Conservation (phyloP, 2,329 filamentous ascomycete genomes). For the Paracoccidioides brasiliensis region DNA sequence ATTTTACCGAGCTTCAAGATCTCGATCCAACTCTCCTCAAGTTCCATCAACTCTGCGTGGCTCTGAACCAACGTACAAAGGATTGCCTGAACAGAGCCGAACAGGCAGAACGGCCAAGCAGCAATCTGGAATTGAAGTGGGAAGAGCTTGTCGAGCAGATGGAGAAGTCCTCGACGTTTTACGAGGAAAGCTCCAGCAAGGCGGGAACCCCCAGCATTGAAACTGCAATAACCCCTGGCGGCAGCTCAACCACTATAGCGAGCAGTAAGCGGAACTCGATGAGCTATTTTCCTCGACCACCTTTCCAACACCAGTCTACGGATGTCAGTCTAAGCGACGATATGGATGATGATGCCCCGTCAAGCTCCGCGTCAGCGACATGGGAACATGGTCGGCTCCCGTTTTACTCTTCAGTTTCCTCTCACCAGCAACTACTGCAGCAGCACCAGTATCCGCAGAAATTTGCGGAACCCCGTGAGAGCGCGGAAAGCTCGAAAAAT, state of each 20-base stretch:
- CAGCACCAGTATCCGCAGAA: constrained; percentile 17
- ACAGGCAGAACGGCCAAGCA: constrained; percentile 36
- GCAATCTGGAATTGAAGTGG: constrained; percentile 36
- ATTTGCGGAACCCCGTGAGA: constrained; percentile 29
- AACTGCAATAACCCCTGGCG: constrained; percentile 17
- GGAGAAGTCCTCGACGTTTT: constrained; percentile 31
- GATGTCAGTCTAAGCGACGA: constrained; percentile 22
- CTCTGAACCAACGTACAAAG: constrained; percentile 31
- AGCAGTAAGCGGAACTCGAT: constrained; percentile 29
- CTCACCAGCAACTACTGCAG: no score
- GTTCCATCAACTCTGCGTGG: constrained; percentile 33
- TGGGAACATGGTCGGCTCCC: constrained; percentile 32
- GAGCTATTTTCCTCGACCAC: constrained; percentile 28
- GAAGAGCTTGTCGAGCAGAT: constrained; percentile 38
- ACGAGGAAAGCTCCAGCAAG: constrained; percentile 28
- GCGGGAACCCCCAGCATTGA: constrained; percentile 27
- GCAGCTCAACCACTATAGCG: constrained; percentile 15
- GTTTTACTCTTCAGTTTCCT: constrained; percentile 14
- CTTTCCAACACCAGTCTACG: constrained; percentile 28
- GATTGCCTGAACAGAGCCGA: constrained; percentile 36
- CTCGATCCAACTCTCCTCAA: constrained; percentile 26
- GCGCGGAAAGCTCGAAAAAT: constrained; percentile 34
- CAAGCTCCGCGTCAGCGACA: constrained; percentile 30
- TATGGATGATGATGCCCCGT: constrained; percentile 33
- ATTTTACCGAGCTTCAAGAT: constrained; percentile 27